Conservation (phyloP, 805 yeast species). For the Spathaspora sp. region DNA sequence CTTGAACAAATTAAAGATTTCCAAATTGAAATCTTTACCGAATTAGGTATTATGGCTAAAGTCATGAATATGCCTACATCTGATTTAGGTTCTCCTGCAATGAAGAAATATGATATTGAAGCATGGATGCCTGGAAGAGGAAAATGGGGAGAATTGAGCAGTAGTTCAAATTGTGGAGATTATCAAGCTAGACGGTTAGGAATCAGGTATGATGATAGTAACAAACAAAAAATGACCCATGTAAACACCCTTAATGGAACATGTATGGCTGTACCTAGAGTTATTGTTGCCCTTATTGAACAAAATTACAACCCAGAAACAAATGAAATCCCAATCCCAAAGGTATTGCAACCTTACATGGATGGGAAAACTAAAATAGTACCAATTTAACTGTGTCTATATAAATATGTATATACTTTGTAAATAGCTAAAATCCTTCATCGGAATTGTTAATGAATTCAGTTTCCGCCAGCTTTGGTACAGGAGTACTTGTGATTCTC, state of each 20-base stretch:
- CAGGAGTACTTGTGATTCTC: conserved; percentile 23
- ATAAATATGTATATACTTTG: not conserved
- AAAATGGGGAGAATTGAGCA: conserved; percentile 87
- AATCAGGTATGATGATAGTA: conserved; percentile 42
- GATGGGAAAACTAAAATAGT: conserved; percentile 43
- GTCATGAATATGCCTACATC: conserved; percentile 85
- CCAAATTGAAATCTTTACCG: conserved; percentile 61
- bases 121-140: conserved; percentile 99
- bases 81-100: conserved; percentile 93
- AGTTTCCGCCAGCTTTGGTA: not conserved
- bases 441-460: conserved; percentile 5
- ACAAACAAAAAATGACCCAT: conserved; percentile 29
- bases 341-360: conserved; percentile 68
- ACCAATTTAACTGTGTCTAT: conserved; percentile 2
- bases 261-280: conserved; percentile 91
- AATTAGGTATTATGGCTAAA: conserved; percentile 75
- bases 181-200: conserved; percentile 83
- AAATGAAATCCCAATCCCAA: conserved; percentile 58
- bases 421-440: conserved; percentile 6
- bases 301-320: conserved; percentile 65
- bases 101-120: conserved; percentile 87
- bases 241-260: conserved; percentile 92
- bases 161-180: conserved; percentile 89
- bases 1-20: conserved; percentile 58
- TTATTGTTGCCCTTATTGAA: conserved; percentile 85